Evolutionary conservation across 164 flowering plant species (phyloP), one percentile per base, ranked within the genome.

Genomic region (Echeveria elegans): DNA sequence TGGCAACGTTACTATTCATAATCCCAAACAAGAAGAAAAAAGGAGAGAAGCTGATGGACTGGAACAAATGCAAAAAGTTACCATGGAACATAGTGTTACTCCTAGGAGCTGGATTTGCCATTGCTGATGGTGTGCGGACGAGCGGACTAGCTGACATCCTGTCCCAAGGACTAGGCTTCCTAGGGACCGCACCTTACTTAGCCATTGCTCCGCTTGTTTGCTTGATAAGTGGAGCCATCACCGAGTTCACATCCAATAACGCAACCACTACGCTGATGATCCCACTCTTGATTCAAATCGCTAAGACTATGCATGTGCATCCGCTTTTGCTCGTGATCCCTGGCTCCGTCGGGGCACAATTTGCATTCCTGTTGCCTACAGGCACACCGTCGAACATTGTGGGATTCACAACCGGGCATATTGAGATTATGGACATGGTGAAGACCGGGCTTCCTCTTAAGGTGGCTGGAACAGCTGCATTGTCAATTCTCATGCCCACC

Each of bases 31-130:
- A 79, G 76, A 88, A 85, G 71, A 72, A 75, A 15, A 70, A 79
- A 40, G 89, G 92, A 8, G 96, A 87, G 80, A 88, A 87, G 69
- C 67, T 90, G 56, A 92, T 92, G 98, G 98, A 92, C 75, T 92
- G 98, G 98, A 85, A 79, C 85, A 87, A 92, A 69, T 92, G 98
- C 92, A 90, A 88, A 86, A 92, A 84, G 72, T 77, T 92, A 1
- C 97, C 93, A 32, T 92, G 96, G 98, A 78, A 68, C 82, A 83
- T 90, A 26, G 72, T 93, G 14, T 71, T 90, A 31, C 76, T 93
- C 4, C 79, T 90, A 5, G 98, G 98, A 1, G 98, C 98, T 1
- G 98, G 98, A 7, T 88, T 92, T 7, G 98, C 98, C 74, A 86
- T 92, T 6, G 96, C 96, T 0, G 88, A 88, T 0, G 96, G 96